phyloP scores from a whole-genome alignment of 352 stramenopile genomes.

The Globisporangium splendens region DNA sequence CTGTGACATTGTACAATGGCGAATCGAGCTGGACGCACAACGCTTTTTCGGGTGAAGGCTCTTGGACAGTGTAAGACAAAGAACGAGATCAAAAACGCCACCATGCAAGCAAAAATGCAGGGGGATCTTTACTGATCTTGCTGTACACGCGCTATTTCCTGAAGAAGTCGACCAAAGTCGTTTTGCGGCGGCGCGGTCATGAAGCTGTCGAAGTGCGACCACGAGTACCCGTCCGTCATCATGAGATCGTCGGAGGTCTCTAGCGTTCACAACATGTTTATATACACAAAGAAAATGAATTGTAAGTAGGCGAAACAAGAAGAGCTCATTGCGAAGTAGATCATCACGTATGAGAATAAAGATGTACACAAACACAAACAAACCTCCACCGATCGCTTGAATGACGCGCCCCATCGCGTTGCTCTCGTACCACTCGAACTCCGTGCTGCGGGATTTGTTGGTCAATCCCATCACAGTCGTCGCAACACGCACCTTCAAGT shows the following conservation, averaged over 20 bases:
- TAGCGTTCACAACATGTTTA: conserved; percentile 5
- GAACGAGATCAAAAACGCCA: too few species aligned
- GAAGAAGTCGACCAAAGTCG: conserved; percentile 45
- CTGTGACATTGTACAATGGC: conserved; percentile 53
- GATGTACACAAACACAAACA: conserved; percentile 11
- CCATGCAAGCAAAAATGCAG: conserved; percentile 12
- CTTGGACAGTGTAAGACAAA: too few species aligned
- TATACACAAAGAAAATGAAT: background rate
- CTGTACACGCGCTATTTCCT: conserved; percentile 65
- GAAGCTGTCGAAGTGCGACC: conserved; percentile 77
- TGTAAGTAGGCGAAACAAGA: background rate
- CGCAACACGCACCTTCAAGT: conserved; percentile 55
- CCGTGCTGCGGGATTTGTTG: conserved; percentile 71
- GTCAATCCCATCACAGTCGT: conserved; percentile 68
- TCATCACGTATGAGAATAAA: background rate
- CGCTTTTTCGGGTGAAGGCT: too few species aligned
- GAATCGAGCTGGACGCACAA: background rate
- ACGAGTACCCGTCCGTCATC: conserved; percentile 74
- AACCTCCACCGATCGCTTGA: conserved; percentile 53
- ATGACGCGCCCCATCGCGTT: conserved; percentile 63
- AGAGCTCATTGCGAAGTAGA: background rate
- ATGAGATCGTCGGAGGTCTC: conserved; percentile 35
- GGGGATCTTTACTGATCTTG: conserved; percentile 24
- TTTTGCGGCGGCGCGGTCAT: conserved; percentile 36
- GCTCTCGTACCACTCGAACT: conserved; percentile 79